phyloP scores from a whole-genome alignment of 2,329 filamentous ascomycete species.

The Trichoderma cornu-damae region DNA sequence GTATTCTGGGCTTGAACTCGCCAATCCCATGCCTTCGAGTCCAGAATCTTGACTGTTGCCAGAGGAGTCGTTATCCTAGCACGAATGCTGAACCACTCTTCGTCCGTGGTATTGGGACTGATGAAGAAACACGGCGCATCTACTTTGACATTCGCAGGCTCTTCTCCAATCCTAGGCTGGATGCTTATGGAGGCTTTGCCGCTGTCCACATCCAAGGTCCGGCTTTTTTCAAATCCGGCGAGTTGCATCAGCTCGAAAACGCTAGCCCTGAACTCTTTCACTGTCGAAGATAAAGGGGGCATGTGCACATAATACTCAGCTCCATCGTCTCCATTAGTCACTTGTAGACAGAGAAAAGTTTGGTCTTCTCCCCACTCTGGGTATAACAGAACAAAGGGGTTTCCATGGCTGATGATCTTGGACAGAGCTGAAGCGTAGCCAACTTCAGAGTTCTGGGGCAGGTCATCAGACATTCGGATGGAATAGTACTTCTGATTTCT shows the following conservation, averaged over 20 bases:
- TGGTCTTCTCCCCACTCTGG: conserved; percentile 11
- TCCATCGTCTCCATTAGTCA: not conserved
- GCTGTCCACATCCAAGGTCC: not conserved
- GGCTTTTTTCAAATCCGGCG: not conserved
- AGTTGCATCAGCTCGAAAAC: conserved; percentile 14
- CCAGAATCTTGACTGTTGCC: conserved; percentile 17
- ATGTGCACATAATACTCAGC: not conserved
- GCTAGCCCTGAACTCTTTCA: not conserved
- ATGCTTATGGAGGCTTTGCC: conserved; percentile 19
- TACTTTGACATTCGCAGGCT: conserved; percentile 11
- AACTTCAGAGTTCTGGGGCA: not conserved
- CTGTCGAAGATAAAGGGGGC: conserved; percentile 6
- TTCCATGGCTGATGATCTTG: not conserved
- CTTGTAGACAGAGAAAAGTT: not conserved
- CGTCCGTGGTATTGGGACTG: conserved; percentile 17
- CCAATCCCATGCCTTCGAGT: conserved; percentile 21
- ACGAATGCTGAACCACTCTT: conserved; percentile 26
- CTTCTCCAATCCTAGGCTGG: conserved; percentile 9
- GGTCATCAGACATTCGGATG: conserved; percentile 2
- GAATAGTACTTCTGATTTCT: not conserved
- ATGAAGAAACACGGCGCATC: conserved; percentile 22
- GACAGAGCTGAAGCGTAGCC: not conserved
- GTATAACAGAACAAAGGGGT: not conserved
- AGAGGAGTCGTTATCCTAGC: conserved; percentile 20
- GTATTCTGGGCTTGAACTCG: conserved; percentile 13